Evolutionary conservation across 208 protist species (phyloP).

Genomic region (Leishmania tarentolae): DNA sequence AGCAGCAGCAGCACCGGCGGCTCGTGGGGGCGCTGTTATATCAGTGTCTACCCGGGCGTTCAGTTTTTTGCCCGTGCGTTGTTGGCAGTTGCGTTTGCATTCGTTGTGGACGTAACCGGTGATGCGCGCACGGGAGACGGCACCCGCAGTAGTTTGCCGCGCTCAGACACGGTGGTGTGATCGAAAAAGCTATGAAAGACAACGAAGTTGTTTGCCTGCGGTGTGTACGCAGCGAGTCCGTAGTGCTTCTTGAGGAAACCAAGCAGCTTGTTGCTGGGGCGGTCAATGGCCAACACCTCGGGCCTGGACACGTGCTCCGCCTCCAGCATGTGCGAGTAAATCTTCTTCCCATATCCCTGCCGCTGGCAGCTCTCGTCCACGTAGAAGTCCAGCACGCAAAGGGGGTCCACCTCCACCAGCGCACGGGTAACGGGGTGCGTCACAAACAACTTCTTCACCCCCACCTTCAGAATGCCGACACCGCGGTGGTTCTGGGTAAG

Average conservation of each 20-base stretch:
- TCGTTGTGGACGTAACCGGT: neutral
- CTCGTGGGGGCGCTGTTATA: conserved; percentile 1
- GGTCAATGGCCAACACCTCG: conserved; percentile 88
- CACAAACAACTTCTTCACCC: conserved; percentile 90
- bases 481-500: conserved; percentile 48
- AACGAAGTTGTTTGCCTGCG: conserved; percentile 94
- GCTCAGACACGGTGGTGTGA: conserved; percentile 48
- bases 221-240: conserved; percentile 64
- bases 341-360: conserved; percentile 69
- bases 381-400: conserved; percentile 95
- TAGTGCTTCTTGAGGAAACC: conserved; percentile 91
- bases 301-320: conserved; percentile 28
- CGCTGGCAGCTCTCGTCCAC: conserved; percentile 88
- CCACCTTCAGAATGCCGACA: conserved; percentile 91
- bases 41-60: conserved; percentile 24
- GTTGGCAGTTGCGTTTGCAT: neutral
- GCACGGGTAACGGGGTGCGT: conserved; percentile 42
- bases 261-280: conserved; percentile 91
- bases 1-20: neutral
- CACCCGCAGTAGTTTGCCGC: conserved; percentile 38
- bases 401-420: conserved; percentile 88
- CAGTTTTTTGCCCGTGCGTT: conserved; percentile 26
- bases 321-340: conserved; percentile 83
- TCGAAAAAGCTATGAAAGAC: conserved; percentile 92
- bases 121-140: conserved; percentile 1